Conservation (phyloP, 192 early-diverging fungal species). For the Physocladia obscura region DNA sequence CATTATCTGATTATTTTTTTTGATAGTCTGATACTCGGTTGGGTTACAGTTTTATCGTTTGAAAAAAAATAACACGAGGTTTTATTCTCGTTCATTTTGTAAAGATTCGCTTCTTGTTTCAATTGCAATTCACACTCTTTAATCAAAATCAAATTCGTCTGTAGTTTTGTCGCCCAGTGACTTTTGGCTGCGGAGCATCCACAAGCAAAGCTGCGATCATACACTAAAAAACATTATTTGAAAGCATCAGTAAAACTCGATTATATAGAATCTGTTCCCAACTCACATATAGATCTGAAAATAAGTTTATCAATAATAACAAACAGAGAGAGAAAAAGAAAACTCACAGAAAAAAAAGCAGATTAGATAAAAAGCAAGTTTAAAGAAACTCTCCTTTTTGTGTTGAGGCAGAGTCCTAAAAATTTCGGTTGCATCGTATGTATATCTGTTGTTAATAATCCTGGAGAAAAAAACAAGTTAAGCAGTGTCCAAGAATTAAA, state of each 20-base stretch:
- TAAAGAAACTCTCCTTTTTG: slow-evolving; percentile 96
- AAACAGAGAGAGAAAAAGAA: background rate
- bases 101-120: too few relatives aligned
- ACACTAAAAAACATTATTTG: slow-evolving; percentile 21
- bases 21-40: too few relatives aligned
- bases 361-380: slow-evolving; percentile 93
- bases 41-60: too few relatives aligned
- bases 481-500: too few relatives aligned
- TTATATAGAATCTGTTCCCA: too few relatives aligned
- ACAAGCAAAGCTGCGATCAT: slow-evolving; percentile 17
- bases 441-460: slow-evolving; percentile 79
- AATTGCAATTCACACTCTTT: too few relatives aligned
- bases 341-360: slow-evolving; percentile 92
- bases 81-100: too few relatives aligned
- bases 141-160: too few relatives aligned
- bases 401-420: slow-evolving; percentile 90
- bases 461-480: slow-evolving; percentile 39
- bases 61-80: too few relatives aligned
- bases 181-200: background rate
- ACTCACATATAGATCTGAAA: too few relatives aligned
- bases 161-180: too few relatives aligned
- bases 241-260: too few relatives aligned
- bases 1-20: slow-evolving; percentile 24
- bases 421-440: slow-evolving; percentile 98
- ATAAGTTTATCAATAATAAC: background rate